A percentile compares a stretch with the other conserved stretches of the same genome.
Evolutionary conservation across 192 early-diverging fungal species (phyloP).

Genomic region (Coemansia sp.): DNA sequence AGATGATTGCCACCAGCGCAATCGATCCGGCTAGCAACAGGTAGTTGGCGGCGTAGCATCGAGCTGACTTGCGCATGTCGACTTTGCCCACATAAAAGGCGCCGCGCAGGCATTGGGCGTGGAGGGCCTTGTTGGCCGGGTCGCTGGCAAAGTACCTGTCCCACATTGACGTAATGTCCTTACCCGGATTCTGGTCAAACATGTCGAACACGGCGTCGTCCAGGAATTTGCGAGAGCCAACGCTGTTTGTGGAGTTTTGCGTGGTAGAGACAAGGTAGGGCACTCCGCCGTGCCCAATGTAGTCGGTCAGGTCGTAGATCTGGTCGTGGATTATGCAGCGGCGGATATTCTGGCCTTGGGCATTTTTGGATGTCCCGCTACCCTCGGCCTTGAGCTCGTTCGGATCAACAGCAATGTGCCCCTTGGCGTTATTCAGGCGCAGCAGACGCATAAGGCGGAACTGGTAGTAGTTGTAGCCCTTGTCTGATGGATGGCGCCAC

Average conservation of each 20-base stretch:
- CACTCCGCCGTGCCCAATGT: constrained; percentile 52
- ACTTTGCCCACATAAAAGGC: constrained; percentile 83
- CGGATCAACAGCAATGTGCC: constrained; percentile 61
- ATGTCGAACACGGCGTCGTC: constrained; percentile 56
- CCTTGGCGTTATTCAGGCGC: constrained; percentile 60
- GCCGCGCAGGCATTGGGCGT: constrained; percentile 73
- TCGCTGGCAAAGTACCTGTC: constrained; percentile 53
- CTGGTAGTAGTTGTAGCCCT: constrained; percentile 66
- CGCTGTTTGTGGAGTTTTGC: constrained; percentile 34
- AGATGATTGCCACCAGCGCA: constrained; percentile 77
- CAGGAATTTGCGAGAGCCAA: constrained; percentile 55
- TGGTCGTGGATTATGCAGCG: constrained; percentile 67
- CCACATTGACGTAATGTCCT: constrained; percentile 61
- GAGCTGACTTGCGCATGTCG: constrained; percentile 74
- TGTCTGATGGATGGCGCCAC: constrained; percentile 54
- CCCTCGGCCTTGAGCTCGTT: constrained; percentile 55
- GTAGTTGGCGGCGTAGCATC: constrained; percentile 79
- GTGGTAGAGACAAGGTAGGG: constrained; percentile 47
- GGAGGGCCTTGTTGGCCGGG: constrained; percentile 42
- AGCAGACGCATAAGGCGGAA: constrained; percentile 58
- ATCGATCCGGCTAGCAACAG: constrained; percentile 76
- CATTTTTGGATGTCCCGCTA: constrained; percentile 36
- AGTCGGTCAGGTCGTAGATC: constrained; percentile 69
- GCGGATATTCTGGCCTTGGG: constrained; percentile 37
- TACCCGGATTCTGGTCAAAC: constrained; percentile 60